Evolutionary conservation across 768 basidiomycete genomes (phyloP).

Genomic region (Glaciozyma martinii): DNA sequence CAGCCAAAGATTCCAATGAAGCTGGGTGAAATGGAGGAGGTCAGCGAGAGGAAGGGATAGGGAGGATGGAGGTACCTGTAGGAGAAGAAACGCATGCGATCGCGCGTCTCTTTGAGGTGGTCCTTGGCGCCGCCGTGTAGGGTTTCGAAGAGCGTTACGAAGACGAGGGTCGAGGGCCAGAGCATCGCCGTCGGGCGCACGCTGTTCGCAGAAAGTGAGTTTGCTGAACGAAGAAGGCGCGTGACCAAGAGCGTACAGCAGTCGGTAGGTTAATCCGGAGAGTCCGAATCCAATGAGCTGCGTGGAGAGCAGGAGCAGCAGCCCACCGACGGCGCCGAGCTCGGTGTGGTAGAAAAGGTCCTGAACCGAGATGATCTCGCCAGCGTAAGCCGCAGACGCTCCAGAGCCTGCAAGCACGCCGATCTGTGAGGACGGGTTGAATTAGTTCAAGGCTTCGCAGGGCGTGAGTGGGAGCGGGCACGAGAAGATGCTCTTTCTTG

Average conservation of each 20-base stretch:
- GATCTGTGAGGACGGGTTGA: not conserved
- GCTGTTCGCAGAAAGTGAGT: not conserved
- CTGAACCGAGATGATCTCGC: constrained; percentile 37
- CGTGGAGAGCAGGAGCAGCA: constrained; percentile 34
- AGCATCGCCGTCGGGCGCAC: constrained; percentile 33
- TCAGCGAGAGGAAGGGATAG: constrained; percentile 1
- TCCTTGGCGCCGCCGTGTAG: constrained; percentile 32
- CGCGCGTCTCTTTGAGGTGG: constrained; percentile 21
- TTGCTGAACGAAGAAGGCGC: not conserved
- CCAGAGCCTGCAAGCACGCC: constrained; percentile 19
- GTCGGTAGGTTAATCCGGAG: constrained; percentile 32
- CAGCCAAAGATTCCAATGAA: constrained; percentile 31
- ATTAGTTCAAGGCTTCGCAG: not conserved
- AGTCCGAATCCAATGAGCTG: constrained; percentile 39
- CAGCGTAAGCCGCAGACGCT: constrained; percentile 35
- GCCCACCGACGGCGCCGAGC: constrained; percentile 31
- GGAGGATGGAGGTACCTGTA: not conserved
- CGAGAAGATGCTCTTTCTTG: constrained; percentile 36
- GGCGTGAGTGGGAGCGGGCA: constrained; percentile 1
- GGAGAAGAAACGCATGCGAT: constrained; percentile 34
- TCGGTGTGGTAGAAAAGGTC: constrained; percentile 36
- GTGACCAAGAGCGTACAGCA: constrained; percentile 3
- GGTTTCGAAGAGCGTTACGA: constrained; percentile 36
- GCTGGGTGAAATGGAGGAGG: not conserved
- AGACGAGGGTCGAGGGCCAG: constrained; percentile 33